Percentiles rank a stretch among this genome's conserved stretches.
These are phyloP conservation scores for Trichoderma parareesei DNA, from an alignment of 495 filamentous ascomycete species.

Conservation along the genomic window DNA sequence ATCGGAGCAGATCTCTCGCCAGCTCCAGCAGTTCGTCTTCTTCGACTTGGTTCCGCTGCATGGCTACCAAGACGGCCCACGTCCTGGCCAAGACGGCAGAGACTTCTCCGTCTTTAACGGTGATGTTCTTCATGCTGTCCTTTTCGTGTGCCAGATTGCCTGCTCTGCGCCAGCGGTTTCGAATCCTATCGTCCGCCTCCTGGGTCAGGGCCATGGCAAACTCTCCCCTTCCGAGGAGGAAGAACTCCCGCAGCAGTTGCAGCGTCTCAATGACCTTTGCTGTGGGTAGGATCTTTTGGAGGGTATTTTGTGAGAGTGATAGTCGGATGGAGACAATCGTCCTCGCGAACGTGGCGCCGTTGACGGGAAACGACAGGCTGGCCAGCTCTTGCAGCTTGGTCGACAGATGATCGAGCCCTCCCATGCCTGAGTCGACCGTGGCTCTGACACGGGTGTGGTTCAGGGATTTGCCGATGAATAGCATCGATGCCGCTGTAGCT, in stretches of 20 bases:
- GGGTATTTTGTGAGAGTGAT: constrained; percentile 69
- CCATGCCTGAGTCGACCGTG: constrained; percentile 43
- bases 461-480: constrained; percentile 85
- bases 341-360: constrained; percentile 55
- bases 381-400: constrained; percentile 69
- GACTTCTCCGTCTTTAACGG: constrained; percentile 83
- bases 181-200: constrained; percentile 70
- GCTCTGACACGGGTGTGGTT: constrained; percentile 61
- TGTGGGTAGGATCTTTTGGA: constrained; percentile 72
- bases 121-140: constrained; percentile 42
- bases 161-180: constrained; percentile 44
- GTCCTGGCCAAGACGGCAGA: constrained; percentile 61
- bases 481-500: constrained; percentile 67
- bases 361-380: constrained; percentile 61
- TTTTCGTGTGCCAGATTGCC: constrained; percentile 48
- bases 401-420: constrained; percentile 53
- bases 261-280: constrained; percentile 69
- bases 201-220: constrained; percentile 80
- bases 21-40: constrained; percentile 74
- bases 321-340: constrained; percentile 69
- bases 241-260: constrained; percentile 71
- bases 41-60: constrained; percentile 61
- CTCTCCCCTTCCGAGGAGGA: constrained; percentile 79
- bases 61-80: constrained; percentile 66
- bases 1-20: constrained; percentile 63